phyloP scores from a whole-genome alignment of 371 early-diverging fungal species.

The Mortierella sp. region DNA sequence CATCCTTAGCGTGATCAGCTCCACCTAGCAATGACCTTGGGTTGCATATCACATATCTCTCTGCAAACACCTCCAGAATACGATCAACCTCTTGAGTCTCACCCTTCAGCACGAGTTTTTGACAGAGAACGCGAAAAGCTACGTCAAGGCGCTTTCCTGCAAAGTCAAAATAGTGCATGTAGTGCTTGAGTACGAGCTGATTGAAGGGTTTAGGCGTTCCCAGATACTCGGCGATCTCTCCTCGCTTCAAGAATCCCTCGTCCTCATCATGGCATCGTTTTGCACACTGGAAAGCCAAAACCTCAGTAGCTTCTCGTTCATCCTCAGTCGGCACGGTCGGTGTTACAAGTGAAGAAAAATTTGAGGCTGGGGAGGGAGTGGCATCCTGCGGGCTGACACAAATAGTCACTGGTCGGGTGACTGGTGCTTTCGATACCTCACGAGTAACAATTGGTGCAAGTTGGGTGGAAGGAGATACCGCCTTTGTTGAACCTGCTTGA shows the following conservation, averaged over 20 bases:
- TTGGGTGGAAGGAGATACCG: constrained; percentile 4
- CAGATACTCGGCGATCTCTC: constrained; percentile 35
- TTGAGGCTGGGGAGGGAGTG: background rate
- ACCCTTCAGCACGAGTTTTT: constrained; percentile 83
- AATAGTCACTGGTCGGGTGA: constrained; percentile 15
- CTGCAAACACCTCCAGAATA: constrained; percentile 83
- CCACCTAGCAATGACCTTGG: constrained; percentile 65
- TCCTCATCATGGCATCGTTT: constrained; percentile 34
- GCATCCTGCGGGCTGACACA: constrained; percentile 17
- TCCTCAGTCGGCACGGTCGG: constrained; percentile 7
- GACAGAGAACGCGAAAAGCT: constrained; percentile 83
- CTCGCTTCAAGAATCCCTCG: constrained; percentile 23
- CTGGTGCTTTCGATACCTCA: background rate
- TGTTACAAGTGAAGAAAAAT: constrained; percentile 1
- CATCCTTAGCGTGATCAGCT: constrained; percentile 58
- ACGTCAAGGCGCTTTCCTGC: constrained; percentile 75
- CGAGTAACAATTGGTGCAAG: background rate
- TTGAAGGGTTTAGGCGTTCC: constrained; percentile 57
- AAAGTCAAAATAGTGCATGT: constrained; percentile 84
- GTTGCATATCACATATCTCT: constrained; percentile 86
- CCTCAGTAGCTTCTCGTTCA: background rate
- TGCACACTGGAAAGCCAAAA: constrained; percentile 10
- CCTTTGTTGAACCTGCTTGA: background rate
- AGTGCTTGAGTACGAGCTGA: constrained; percentile 65
- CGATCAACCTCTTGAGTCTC: constrained; percentile 95